Percentiles rank a stretch among this genome's conserved stretches.
Conservation (phyloP, 1,284 basidiomycete species). For the Trichosporon asahii region DNA sequence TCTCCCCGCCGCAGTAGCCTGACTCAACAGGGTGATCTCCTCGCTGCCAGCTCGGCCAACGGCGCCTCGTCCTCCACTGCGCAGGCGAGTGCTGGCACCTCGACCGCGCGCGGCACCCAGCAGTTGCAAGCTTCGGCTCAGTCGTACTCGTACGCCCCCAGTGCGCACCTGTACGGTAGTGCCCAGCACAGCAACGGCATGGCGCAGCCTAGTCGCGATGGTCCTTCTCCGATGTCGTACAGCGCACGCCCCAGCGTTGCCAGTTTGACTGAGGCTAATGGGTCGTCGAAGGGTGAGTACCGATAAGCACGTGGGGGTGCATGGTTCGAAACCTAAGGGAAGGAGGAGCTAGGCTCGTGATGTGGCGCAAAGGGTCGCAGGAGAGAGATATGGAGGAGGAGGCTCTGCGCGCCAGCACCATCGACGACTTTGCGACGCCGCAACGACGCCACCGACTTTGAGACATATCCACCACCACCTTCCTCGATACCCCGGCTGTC, state of each 20-base stretch:
- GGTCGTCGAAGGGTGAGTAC: slow-evolving; percentile 11
- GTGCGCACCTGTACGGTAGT: slow-evolving; percentile 6
- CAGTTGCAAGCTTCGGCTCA: slow-evolving; percentile 8
- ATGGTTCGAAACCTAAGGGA: not conserved
- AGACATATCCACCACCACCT: not conserved
- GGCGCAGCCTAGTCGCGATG: slow-evolving; percentile 10
- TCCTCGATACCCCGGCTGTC: not conserved
- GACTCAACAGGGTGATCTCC: slow-evolving; percentile 9
- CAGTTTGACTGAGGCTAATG: slow-evolving; percentile 7
- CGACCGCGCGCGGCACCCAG: slow-evolving; percentile 10
- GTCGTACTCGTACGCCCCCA: slow-evolving; percentile 7
- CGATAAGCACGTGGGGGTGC: slow-evolving; percentile 7
- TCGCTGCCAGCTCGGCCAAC: slow-evolving; percentile 6
- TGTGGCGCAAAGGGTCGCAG: not conserved
- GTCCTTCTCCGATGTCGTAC: slow-evolving; percentile 6
- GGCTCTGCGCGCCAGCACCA: not conserved
- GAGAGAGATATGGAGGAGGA: not conserved
- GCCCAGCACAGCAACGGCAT: slow-evolving; percentile 10
- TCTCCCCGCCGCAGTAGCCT: slow-evolving; percentile 12
- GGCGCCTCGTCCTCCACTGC: not conserved
- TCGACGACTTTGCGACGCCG: not conserved
- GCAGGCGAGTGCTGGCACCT: slow-evolving; percentile 8
- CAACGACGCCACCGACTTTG: not conserved
- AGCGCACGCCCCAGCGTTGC: slow-evolving; percentile 1
- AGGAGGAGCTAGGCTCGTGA: not conserved